Conservation (phyloP, 2,329 filamentous ascomycete genomes). For the Aspergillaceae sp. region DNA sequence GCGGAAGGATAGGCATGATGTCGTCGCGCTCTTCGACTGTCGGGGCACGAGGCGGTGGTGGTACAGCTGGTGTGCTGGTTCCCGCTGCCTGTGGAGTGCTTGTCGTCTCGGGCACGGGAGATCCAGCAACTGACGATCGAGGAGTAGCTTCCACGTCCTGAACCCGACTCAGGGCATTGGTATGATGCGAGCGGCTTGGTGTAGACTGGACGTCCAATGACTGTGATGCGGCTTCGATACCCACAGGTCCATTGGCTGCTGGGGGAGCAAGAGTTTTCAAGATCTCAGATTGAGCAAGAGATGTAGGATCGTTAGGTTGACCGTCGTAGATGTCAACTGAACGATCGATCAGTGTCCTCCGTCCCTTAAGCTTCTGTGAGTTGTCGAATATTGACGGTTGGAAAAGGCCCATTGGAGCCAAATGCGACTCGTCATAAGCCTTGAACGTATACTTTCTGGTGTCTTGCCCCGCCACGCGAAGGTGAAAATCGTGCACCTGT, state of each 20-base stretch:
- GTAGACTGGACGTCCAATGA: slow-evolving; percentile 31
- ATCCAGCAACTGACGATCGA: slow-evolving; percentile 75
- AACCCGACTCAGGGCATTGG: slow-evolving; percentile 60
- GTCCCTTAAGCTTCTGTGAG: slow-evolving; percentile 65
- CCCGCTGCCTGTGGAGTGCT: slow-evolving; percentile 55
- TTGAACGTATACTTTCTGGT: slow-evolving; percentile 94
- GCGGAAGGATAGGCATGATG: slow-evolving; percentile 70
- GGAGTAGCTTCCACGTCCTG: slow-evolving; percentile 68
- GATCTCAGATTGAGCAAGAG: slow-evolving; percentile 68
- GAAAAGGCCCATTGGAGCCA: slow-evolving; percentile 94
- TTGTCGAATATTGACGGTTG: slow-evolving; percentile 82
- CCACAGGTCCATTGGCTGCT: slow-evolving; percentile 18
- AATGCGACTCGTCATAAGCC: slow-evolving; percentile 88
- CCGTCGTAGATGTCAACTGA: slow-evolving; percentile 93
- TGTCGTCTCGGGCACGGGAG: slow-evolving; percentile 70
- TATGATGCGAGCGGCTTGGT: slow-evolving; percentile 48
- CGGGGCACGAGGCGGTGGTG: slow-evolving; percentile 31
- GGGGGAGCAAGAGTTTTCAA: slow-evolving; percentile 44
- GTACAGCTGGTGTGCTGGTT: slow-evolving; percentile 33
- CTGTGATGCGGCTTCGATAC: slow-evolving; percentile 31
- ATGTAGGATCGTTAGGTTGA: slow-evolving; percentile 82
- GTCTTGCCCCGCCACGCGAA: slow-evolving; percentile 77
- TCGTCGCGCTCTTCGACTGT: slow-evolving; percentile 60
- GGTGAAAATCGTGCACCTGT: slow-evolving; percentile 79
- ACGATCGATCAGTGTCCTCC: slow-evolving; percentile 72